A percentile compares a stretch with the other conserved stretches of the same genome.
Evolutionary conservation across 352 stramenopile species (phyloP).

Genomic region (Pythium chondricola): DNA sequence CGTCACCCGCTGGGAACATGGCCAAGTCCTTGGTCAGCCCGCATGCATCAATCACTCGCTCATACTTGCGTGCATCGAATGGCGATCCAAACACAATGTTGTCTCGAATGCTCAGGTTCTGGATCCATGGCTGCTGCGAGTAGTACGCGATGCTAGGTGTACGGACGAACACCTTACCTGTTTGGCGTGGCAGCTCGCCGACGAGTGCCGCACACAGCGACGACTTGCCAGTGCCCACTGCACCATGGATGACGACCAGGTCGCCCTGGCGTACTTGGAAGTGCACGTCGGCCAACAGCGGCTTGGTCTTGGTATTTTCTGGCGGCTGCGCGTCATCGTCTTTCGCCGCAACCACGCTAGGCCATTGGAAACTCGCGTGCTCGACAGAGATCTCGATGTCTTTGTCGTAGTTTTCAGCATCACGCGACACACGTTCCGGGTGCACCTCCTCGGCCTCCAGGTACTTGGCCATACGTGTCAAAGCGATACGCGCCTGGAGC

Average conservation of each 20-base stretch:
- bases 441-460: conserved; percentile 9
- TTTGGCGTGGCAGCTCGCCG: conserved; percentile 69
- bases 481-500: conserved; percentile 18
- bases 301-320: neutral
- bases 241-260: conserved; percentile 39
- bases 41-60: conserved; percentile 68
- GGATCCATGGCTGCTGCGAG: conserved; percentile 91
- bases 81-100: conserved; percentile 93
- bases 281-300: conserved; percentile 39
- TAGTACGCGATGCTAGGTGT: conserved; percentile 49
- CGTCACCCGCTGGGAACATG: conserved; percentile 75
- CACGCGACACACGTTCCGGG: neutral
- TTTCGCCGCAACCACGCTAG: conserved; percentile 15
- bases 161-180: conserved; percentile 33
- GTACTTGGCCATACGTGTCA: conserved; percentile 23
- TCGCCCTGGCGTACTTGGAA: conserved; percentile 27
- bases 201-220: conserved; percentile 35
- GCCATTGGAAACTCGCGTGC: neutral
- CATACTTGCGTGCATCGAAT: conserved; percentile 46
- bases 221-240: conserved; percentile 41
- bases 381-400: conserved; percentile 11
- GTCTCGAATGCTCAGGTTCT: conserved; percentile 90
- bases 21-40: conserved; percentile 81
- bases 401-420: neutral
- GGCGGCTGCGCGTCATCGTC: neutral